Percentiles rank a stretch among this genome's conserved stretches.
Evolutionary conservation across 352 stramenopile genomes (phyloP).

Genomic region (Globisporangium echinulatum): DNA sequence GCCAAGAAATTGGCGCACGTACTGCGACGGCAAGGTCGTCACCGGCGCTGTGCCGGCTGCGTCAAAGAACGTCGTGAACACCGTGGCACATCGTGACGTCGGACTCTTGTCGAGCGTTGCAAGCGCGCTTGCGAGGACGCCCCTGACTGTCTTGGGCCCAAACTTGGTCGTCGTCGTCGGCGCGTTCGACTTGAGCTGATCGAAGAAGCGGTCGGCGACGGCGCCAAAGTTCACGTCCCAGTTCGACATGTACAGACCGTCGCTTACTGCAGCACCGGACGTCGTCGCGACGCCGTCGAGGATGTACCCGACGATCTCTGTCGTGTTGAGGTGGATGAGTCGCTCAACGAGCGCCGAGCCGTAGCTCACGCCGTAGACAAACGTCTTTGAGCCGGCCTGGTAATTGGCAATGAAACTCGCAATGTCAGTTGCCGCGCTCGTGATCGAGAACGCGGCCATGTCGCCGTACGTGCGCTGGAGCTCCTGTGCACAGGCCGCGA

Average conservation of each 20-base stretch:
- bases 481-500: slow-evolving; percentile 24
- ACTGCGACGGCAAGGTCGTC: slow-evolving; percentile 16
- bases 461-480: slow-evolving; percentile 26
- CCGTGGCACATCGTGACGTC: slow-evolving; percentile 5
- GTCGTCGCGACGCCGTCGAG: slow-evolving; percentile 34
- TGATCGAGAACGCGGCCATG: slow-evolving; percentile 15
- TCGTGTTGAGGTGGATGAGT: slow-evolving; percentile 30
- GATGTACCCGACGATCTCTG: slow-evolving; percentile 39
- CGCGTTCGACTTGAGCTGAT: not conserved
- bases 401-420: slow-evolving; percentile 10
- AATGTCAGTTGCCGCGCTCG: slow-evolving; percentile 18
- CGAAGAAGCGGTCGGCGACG: slow-evolving; percentile 28
- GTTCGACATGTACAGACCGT: slow-evolving; percentile 33
- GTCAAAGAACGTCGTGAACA: slow-evolving; percentile 1
- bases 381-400: slow-evolving; percentile 2
- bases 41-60: not conserved
- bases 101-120: not conserved
- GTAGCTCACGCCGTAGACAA: slow-evolving; percentile 19
- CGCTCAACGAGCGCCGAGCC: slow-evolving; percentile 37
- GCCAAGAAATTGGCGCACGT: slow-evolving; percentile 19
- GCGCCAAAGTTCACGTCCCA: slow-evolving; percentile 33
- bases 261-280: slow-evolving; percentile 22
- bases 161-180: slow-evolving; percentile 4
- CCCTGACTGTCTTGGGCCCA: no score
- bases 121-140: not conserved